Evolutionary conservation across 805 yeast genomes (phyloP), one percentile per base, ranked within the genome.

Genomic region (Kazachstania viticola): DNA sequence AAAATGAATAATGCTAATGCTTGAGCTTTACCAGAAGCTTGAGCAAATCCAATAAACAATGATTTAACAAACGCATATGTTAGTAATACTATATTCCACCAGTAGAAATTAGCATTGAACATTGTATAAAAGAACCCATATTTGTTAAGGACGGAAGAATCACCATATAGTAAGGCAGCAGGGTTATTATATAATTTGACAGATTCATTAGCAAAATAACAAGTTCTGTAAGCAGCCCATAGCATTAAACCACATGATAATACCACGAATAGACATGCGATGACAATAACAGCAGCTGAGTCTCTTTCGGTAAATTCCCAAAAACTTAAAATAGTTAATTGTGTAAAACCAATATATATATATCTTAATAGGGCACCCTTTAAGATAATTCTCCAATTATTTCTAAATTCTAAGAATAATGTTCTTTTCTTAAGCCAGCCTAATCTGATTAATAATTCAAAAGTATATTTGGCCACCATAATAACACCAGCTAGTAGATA

Each of bases 71-170:
- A 67, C 33, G 68, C 65, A 56, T 82, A 80, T 3, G 54, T 52
- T 25, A 84, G 47, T 30, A 78, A 54, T 2, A 80, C 76, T 13
- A 67, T 60, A 37, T 88, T 82, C 69, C 87, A 87, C 82, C 85
- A 87, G 60, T 81, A 85, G 48, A 67, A 74, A 17, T 64, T 64
- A 14, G 95, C 93, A 40, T 72, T 71, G 57, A 79, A 85, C 85
- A 83, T 84, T 12, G 94, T 80, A 60, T 85, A 87, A 48, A 85
- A 72, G 58, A 79, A 87, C 0, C 95, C 95, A 51, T 78, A 85
- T 51, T 79, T 79, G 61, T 76, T 71, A 50, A 85, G 67, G 21
- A 83, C 67, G 18, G 61, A 59, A 28, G 75, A 65, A 48, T 87
- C 80, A 37, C 95, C 94, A 48, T 84, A 87, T 33, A 87, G 62